phyloP scores from a whole-genome alignment of 139 green algal genomes.

The Nannochloris sp. region DNA sequence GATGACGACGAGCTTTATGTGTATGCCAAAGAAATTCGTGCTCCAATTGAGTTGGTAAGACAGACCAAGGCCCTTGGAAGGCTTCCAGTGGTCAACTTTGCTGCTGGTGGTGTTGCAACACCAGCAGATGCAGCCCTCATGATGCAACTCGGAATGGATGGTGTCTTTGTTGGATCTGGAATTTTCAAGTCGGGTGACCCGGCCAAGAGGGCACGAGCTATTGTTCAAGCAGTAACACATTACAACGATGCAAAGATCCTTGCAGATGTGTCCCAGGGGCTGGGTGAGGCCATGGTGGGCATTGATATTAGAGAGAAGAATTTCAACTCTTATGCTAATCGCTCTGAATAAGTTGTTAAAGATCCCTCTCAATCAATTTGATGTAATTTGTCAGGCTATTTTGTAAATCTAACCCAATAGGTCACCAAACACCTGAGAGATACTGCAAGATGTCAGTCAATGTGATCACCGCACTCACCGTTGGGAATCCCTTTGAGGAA shows the following conservation, averaged over 20 bases:
- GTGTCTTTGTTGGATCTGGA: conserved; percentile 96
- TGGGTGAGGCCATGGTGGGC: conserved; percentile 97
- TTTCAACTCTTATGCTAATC: conserved; percentile 75
- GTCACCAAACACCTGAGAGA: conserved; percentile 14
- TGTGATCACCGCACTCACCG: conserved; percentile 21
- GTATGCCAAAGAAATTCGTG: conserved; percentile 96
- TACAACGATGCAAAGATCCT: conserved; percentile 96
- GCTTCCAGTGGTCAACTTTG: conserved; percentile 99
- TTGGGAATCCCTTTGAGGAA: background rate
- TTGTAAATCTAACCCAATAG: conserved; percentile 4
- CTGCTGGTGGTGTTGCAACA: conserved; percentile 94
- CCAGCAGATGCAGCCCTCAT: conserved; percentile 99
- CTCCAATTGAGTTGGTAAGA: conserved; percentile 86
- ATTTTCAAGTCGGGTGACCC: conserved; percentile 99
- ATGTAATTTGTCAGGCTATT: conserved; percentile 1
- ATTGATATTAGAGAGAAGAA: conserved; percentile 83
- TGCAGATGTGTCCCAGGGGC: conserved; percentile 77
- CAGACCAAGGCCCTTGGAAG: conserved; percentile 72
- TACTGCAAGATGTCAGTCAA: conserved; percentile 24
- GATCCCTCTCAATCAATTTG: conserved; percentile 8
- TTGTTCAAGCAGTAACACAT: conserved; percentile 97
- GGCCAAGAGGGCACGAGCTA: conserved; percentile 80
- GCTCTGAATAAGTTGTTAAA: conserved; percentile 56
- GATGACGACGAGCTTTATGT: conserved; percentile 99
- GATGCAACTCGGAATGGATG: conserved; percentile 98